These are phyloP conservation scores for Colletotrichum sp. DNA, from an alignment of 2,329 filamentous ascomycete genomes.

Conservation along the genomic window DNA sequence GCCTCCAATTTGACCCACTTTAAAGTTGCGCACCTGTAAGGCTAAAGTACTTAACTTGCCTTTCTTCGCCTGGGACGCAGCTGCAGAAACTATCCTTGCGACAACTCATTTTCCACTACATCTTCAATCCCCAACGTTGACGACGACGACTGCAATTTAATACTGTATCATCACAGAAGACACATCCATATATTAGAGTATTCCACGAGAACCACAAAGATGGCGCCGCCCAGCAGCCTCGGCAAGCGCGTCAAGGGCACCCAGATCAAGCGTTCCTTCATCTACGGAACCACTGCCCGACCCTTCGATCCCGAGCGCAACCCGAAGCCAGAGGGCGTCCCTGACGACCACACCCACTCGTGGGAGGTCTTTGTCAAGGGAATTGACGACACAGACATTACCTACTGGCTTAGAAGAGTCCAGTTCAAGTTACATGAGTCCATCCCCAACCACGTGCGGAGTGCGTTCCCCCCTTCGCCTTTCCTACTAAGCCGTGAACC, in stretches of 20 bases:
- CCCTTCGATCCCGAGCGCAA: conserved; percentile 79
- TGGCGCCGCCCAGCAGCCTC: conserved; percentile 63
- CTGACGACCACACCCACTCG: conserved; percentile 92
- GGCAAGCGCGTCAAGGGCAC: conserved; percentile 70
- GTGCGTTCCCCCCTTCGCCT: conserved; percentile 41
- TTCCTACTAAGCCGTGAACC: not conserved
- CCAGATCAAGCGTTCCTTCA: conserved; percentile 67
- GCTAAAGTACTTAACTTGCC: not conserved
- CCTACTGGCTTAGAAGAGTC: conserved; percentile 94
- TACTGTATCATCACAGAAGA: not conserved
- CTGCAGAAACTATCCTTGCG: not conserved
- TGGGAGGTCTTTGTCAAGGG: conserved; percentile 96
- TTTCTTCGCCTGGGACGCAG: not conserved
- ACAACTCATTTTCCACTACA: not conserved
- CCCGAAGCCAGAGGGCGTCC: conserved; percentile 76
- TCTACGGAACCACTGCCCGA: conserved; percentile 81
- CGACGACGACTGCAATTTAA: not conserved
- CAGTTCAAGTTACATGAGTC: conserved; percentile 99
- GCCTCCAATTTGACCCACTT: not conserved
- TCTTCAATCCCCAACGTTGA: not conserved
- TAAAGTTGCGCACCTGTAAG: not conserved
- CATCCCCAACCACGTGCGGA: conserved; percentile 88
- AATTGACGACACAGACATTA: conserved; percentile 86
- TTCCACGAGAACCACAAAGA: conserved; percentile 28
- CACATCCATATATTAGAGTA: not conserved